Conservation (phyloP, 2,329 filamentous ascomycete genomes). For the Aspergillus bombycis region DNA sequence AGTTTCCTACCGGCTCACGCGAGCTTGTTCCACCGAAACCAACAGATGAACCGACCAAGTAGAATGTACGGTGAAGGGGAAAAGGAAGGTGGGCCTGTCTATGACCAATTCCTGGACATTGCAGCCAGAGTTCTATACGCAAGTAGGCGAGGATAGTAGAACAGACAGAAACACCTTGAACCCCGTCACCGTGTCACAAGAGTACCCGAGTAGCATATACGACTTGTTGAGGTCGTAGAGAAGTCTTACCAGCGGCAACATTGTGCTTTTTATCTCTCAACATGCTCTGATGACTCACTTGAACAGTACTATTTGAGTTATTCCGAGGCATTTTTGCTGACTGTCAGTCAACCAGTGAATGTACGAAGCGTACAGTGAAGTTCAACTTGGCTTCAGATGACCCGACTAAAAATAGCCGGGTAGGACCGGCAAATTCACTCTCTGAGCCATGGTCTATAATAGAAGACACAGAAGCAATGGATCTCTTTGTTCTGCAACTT, state of each 20-base stretch:
- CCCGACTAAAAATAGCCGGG: conserved; percentile 2
- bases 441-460: neutral
- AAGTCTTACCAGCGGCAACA: neutral
- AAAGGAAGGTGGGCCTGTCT: neutral
- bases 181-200: neutral
- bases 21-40: neutral
- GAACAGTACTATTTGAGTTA: too few relatives aligned
- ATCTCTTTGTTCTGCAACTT: neutral
- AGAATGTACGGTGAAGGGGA: neutral
- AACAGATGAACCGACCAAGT: neutral
- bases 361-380: neutral
- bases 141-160: neutral
- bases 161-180: neutral
- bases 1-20: neutral
- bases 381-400: neutral
- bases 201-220: neutral
- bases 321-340: neutral
- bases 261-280: neutral
- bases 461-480: neutral
- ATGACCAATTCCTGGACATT: neutral
- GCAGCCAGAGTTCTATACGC: neutral
- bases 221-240: neutral
- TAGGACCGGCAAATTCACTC: neutral
- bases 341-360: neutral
- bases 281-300: too few relatives aligned